Evolutionary conservation across 2,329 filamentous ascomycete species (phyloP).

Genomic region (Fusarium heterosporum): DNA sequence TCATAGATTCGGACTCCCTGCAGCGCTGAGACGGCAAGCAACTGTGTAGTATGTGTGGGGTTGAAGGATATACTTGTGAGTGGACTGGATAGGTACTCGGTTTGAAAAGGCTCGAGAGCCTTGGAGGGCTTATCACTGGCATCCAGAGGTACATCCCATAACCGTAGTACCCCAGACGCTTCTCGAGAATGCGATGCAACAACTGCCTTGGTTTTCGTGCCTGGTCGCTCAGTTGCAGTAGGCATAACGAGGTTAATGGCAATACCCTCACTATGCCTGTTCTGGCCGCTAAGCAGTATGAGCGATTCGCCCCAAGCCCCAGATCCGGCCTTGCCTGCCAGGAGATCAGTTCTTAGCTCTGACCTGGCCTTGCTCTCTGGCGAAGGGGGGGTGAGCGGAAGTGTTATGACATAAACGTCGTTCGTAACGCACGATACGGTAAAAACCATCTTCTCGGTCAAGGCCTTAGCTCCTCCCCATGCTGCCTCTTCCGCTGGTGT

Average conservation of each 20-base stretch:
- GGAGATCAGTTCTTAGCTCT: conserved; percentile 63
- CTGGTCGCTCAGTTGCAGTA: conserved; percentile 55
- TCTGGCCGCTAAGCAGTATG: conserved; percentile 65
- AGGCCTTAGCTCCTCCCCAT: conserved; percentile 59
- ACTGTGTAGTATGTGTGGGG: conserved; percentile 67
- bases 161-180: conserved; percentile 66
- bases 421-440: conserved; percentile 69
- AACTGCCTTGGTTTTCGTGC: conserved; percentile 58
- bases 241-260: conserved; percentile 65
- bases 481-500: conserved; percentile 62
- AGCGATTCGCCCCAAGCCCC: conserved; percentile 74
- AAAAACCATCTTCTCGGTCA: conserved; percentile 71
- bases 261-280: conserved; percentile 64
- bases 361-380: conserved; percentile 67
- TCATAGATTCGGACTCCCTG: conserved; percentile 72
- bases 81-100: conserved; percentile 67
- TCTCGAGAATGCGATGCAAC: conserved; percentile 71
- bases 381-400: conserved; percentile 72
- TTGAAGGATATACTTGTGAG: conserved; percentile 71
- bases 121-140: conserved; percentile 48
- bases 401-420: conserved; percentile 67
- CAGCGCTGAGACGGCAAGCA: conserved; percentile 66
- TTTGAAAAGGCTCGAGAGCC: conserved; percentile 66
- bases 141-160: conserved; percentile 69
- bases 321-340: conserved; percentile 67